Evolutionary conservation across 768 basidiomycete genomes (phyloP), one percentile per base, ranked within the genome.

Genomic region (Tremella yokohamensis): DNA sequence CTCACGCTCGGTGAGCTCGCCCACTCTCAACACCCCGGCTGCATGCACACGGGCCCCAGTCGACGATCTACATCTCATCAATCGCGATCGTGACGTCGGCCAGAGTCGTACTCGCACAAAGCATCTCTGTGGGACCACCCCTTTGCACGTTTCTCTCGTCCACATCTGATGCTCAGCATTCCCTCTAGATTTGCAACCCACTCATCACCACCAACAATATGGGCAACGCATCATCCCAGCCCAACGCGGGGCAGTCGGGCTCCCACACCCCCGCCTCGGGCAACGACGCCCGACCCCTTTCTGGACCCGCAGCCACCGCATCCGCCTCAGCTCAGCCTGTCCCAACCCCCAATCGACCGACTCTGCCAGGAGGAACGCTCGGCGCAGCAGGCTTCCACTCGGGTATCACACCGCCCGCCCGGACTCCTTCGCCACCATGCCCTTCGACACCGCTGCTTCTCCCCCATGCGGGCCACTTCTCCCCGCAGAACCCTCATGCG

Each of bases 401-500:
- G 18, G 68, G 67, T 34, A 53, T 69, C 1, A 68, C 68, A 24
- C 68, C 68, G 8, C 68, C 70, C 16, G 34, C 58, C 4, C 54
- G 42, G 38, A 54, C 68, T 1, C 71, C 68, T 19, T 68, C 68
- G 19, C 68, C 68, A 16, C 66, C 72, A 12, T 57, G 72, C 13
- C 73, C 72, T 8, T 44, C 59, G 11, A 76, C 75, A 0, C 75
- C 75, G 0, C 52, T 70, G 6, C 64, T 71, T 4, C 52, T 76
- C 7, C 66, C 73, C 24, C 65, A 69, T 51, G 75, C 65, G 9
- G 75, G 75, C 11, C 75, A 76, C 56, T 58, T 76, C 8, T 63
- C 68, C 24, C 71, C 75, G 1, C 73, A 76, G 48, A 74, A 74
- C 34, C 70, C 67, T 1, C 73, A 73, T 34, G 68, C 73, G 3